Base-by-base conservation (phyloP, 352 stramenopile genomes). In the Phytophthora tentaculata region DNA sequence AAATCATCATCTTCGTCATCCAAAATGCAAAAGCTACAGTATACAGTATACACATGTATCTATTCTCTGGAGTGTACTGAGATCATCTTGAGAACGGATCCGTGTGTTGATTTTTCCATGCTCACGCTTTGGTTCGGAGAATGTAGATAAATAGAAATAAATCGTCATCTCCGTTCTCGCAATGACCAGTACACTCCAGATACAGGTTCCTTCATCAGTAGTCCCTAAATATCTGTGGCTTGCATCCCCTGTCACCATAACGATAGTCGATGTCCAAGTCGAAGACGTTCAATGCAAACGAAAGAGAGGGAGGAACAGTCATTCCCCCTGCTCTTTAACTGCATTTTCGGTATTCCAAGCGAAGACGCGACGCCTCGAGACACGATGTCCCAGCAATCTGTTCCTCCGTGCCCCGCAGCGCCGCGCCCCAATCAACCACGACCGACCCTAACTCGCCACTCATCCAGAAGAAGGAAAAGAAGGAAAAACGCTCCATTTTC, bases 1-100 rank as follows among this genome's bases (percentile, higher is more conserved):
- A 77, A 77, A 79, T 89, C 84, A 82, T 92, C 84, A 92, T 76
- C 54, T 90, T 79, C 81, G 54, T 73, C 68, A 67, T 67, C 61
- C 72, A 63, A 44, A 4, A 65, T 51, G 14, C 14, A 68, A 74
- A 17, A 10, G n/a, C n/a, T n/a, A n/a, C n/a, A n/a, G n/a, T 19
- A 32, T 32, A 32, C 28, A 32, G 28, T 24, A 66, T 23, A 51
- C 23, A 45, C 22, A 51, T 51, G 37, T n/a, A 67, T 35, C 24
- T 17, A 23, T 17, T 26, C 29, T 45, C 17, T n/a, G 13, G 37
- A 69, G 39, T 55, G 49, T 49, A 67, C 49, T 52, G 47, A 62
- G 54, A 16, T 22, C 24, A 58, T 64, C 54, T 64, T 45, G 59
- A 73, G 64, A 77, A 73, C 56, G 64, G 69, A 74, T 74, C 59